Percentiles rank a stretch among this genome's conserved stretches.
phyloP scores from a whole-genome alignment of 2,329 filamentous ascomycete species.

The Beauveria pseudobassiana region DNA sequence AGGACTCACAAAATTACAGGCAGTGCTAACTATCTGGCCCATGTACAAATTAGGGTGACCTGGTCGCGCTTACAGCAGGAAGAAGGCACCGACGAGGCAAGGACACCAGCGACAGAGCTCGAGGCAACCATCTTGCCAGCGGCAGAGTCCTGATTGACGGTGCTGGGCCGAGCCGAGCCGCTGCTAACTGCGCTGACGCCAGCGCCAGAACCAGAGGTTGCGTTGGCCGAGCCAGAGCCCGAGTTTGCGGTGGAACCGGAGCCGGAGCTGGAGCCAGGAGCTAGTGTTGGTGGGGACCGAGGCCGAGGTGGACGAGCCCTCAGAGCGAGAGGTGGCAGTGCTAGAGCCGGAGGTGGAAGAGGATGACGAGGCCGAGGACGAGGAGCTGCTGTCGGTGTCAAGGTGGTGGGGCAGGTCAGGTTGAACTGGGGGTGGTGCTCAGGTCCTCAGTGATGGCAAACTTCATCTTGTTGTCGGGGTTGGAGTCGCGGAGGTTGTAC shows the following conservation, averaged over 20 bases:
- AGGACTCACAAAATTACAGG: not conserved
- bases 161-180: not conserved
- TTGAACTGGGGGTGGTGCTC: conserved; percentile 42
- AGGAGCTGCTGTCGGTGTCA: conserved; percentile 22
- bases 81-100: conserved; percentile 10
- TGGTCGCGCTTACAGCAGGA: conserved; percentile 6
- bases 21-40: not conserved
- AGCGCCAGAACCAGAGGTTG: conserved; percentile 12
- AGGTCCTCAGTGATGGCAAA: conserved; percentile 50
- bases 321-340: not conserved
- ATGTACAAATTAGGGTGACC: not conserved
- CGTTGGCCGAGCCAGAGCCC: conserved; percentile 16
- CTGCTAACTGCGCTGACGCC: conserved; percentile 11
- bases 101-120: conserved; percentile 6
- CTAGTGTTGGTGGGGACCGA: not conserved
- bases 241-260: conserved; percentile 6
- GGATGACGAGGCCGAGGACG: not conserved
- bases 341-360: conserved; percentile 13
- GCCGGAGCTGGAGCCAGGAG: not conserved
- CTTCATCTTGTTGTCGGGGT: conserved; percentile 51
- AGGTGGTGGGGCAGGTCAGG: conserved; percentile 42
- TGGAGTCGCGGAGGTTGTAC: conserved; percentile 55
- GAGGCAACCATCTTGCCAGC: conserved; percentile 7
- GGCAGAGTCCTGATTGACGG: not conserved
- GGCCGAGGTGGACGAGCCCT: not conserved